Conservation (phyloP, 177 flowering plant species). For the Vitis hybrid region DNA sequence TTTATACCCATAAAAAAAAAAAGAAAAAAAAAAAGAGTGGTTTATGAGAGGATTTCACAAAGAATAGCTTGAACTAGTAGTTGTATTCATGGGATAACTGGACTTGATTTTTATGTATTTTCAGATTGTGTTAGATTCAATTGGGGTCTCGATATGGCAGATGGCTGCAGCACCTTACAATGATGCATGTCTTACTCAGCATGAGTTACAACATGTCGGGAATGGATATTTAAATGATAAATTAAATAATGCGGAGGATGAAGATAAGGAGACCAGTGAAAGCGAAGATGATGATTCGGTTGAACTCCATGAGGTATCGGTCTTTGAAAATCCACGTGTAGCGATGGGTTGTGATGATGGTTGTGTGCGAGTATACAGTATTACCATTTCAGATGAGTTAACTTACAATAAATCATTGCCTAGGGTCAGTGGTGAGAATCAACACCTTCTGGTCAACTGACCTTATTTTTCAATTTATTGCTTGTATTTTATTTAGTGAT, state of each 20-base stretch:
- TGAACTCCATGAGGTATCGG: slow-evolving; percentile 34
- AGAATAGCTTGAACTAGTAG: too few species aligned
- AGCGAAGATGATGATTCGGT: slow-evolving; percentile 52
- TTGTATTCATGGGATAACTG: too few species aligned
- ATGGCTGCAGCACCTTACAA: slow-evolving; percentile 71
- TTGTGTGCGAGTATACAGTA: slow-evolving; percentile 63
- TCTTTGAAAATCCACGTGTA: slow-evolving; percentile 30
- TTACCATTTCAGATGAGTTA: slow-evolving; percentile 54
- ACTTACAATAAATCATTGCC: slow-evolving; percentile 64
- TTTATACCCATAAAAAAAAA: too few species aligned
- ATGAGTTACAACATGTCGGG: slow-evolving; percentile 21
- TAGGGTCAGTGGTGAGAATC: slow-evolving; percentile 92
- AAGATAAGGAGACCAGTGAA: slow-evolving; percentile 42
- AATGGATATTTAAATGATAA: slow-evolving; percentile 56
- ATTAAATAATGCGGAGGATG: slow-evolving; percentile 16
- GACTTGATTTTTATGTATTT: slow-evolving; percentile 9
- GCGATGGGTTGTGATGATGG: slow-evolving; percentile 98
- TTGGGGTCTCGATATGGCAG: slow-evolving; percentile 94
- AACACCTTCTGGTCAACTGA: slow-evolving; percentile 11
- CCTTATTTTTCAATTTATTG: not conserved
- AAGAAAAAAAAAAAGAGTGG: too few species aligned
- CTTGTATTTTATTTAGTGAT: not conserved
- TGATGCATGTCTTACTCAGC: slow-evolving; percentile 11
- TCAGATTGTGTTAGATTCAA: slow-evolving; percentile 75
- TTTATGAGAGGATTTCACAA: too few species aligned